phyloP scores from a whole-genome alignment of 2,329 filamentous ascomycete species.

The Magnaporthiopsis rhizophila region DNA sequence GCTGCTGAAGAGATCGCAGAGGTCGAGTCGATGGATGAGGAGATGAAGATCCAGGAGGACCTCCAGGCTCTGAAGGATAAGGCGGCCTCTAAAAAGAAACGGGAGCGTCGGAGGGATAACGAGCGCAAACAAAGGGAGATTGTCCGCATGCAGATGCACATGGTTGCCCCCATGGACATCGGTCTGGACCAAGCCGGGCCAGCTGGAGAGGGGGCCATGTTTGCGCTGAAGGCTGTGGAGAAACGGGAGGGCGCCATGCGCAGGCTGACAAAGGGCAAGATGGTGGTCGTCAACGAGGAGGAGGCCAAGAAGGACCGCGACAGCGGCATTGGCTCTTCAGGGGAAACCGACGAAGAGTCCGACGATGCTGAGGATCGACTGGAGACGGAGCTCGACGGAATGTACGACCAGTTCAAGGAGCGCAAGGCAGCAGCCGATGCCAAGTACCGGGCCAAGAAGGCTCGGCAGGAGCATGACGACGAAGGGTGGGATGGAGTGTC shows the following conservation, averaged over 20 bases:
- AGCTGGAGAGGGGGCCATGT: slow-evolving; percentile 74
- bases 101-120: slow-evolving; percentile 79
- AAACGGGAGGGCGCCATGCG: slow-evolving; percentile 59
- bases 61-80: slow-evolving; percentile 75
- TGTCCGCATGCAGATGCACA: slow-evolving; percentile 93
- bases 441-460: slow-evolving; percentile 85
- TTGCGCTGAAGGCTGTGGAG: slow-evolving; percentile 75
- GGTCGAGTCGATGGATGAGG: slow-evolving; percentile 88
- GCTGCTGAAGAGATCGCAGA: slow-evolving; percentile 66
- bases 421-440: slow-evolving; percentile 72
- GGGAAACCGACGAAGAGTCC: slow-evolving; percentile 51
- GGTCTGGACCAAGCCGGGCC: slow-evolving; percentile 81
- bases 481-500: slow-evolving; percentile 92
- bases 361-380: slow-evolving; percentile 77
- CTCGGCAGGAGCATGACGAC: slow-evolving; percentile 70
- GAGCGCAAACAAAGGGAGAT: slow-evolving; percentile 93
- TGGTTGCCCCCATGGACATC: slow-evolving; percentile 93
- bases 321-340: slow-evolving; percentile 46
- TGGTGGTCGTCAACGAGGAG: slow-evolving; percentile 57
- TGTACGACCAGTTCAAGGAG: slow-evolving; percentile 83
- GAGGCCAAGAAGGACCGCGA: slow-evolving; percentile 52
- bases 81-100: slow-evolving; percentile 68
- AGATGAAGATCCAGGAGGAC: slow-evolving; percentile 82
- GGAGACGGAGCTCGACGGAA: slow-evolving; percentile 74
- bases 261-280: slow-evolving; percentile 68